Base-by-base conservation (phyloP, 257 asterid genomes). In the Ilex asprella region DNA sequence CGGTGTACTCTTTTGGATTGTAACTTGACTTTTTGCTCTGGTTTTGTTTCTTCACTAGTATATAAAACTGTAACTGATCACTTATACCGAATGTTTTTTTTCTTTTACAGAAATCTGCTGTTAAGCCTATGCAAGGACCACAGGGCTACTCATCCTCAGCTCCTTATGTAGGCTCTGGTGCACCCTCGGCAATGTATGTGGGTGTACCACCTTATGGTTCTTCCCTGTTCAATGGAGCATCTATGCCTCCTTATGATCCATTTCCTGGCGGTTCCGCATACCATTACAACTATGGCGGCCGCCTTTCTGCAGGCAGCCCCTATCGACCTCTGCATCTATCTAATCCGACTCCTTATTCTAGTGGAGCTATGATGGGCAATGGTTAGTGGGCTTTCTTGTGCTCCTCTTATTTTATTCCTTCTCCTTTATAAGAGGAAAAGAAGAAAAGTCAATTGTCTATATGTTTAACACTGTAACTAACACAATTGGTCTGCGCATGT, bases 231-330 rank as follows among this genome's bases (percentile, higher is more conserved):
- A 83, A 74, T 65, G 86, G 94, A 53, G 3, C 94, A 68, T 81
- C 97, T 59, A 59, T 85, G 64, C 94, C 87, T 30, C 88, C 92
- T 39, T 90, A 87, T 71, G 97, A 89, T 54, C 94, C 95, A 16
- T 89, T 72, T 79, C 73, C 94, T 70, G 95, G 95, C 60, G 86
- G 88, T 68, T 83, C 95, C 2, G 82, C 87, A 35, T 89, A 87
- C 79, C 95, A 81, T 69, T 86, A 80, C 71, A 90, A 81, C 76
- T 83, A 80, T 71, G 95, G 96, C 47, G 79, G 79, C 65, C 95
- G 93, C 15, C 70, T 83, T 62, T 74, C 94, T 67, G 96, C 93
- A 39, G 89, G 87, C 68, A 87, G 87, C 76, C 95, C 96, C 32
- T 90, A 80, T 78, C 84, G 84, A 12, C 87, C 94, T 21, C 51